These are phyloP conservation scores for Delonix regia DNA, from an alignment of 306 rosid species.

Conservation along the genomic window DNA sequence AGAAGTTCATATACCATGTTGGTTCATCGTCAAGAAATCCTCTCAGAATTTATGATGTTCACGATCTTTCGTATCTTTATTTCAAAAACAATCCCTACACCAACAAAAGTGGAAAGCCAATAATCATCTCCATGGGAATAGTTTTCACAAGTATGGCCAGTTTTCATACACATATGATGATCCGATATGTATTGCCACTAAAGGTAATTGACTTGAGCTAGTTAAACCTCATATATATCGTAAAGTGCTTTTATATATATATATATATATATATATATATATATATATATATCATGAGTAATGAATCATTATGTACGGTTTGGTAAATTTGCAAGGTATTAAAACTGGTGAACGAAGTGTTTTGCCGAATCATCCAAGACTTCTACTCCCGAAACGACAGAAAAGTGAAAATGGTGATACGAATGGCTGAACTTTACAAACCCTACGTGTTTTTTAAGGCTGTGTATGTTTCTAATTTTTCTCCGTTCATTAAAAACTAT, in stretches of 20 bases:
- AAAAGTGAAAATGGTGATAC: not conserved
- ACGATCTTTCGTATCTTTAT: not conserved
- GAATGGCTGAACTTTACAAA: slow-evolving; percentile 39
- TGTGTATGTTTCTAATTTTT: slow-evolving; percentile 24
- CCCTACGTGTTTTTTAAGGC: slow-evolving; percentile 42
- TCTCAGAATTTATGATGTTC: not conserved
- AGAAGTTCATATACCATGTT: slow-evolving; percentile 45
- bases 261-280: no score
- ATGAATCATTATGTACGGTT: not conserved
- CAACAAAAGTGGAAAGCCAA: slow-evolving; percentile 34
- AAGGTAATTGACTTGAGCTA: slow-evolving; percentile 45
- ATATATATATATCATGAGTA: no score
- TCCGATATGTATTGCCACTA: slow-evolving; percentile 34
- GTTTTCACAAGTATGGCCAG: slow-evolving; percentile 13
- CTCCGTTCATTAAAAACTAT: not conserved
- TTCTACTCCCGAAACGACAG: not conserved
- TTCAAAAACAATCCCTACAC: slow-evolving; percentile 30
- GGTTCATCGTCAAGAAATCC: slow-evolving; percentile 51
- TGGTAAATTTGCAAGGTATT: slow-evolving; percentile 27
- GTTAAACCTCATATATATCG: no score
- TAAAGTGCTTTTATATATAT: no score
- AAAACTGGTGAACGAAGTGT: slow-evolving; percentile 25
- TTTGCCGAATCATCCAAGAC: slow-evolving; percentile 3
- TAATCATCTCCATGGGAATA: not conserved
- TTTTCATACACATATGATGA: slow-evolving; percentile 28